These are phyloP conservation scores for Thyridium curvatum DNA, from an alignment of 2,329 filamentous ascomycete species.

Conservation along the genomic window DNA sequence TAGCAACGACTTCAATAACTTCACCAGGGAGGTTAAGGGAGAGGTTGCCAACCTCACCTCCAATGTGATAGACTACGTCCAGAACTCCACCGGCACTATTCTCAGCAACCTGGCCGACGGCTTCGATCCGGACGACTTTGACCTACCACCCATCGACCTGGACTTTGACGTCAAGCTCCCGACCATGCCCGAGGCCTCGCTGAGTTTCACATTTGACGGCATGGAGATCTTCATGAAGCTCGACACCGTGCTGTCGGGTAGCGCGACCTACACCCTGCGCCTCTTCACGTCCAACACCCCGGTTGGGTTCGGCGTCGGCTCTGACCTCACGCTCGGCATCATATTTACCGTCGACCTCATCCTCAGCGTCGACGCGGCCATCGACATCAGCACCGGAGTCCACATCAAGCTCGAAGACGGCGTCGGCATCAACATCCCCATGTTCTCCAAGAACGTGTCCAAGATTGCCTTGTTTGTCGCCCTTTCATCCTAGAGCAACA, in stretches of 20 bases:
- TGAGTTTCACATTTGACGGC: slow-evolving; percentile 42
- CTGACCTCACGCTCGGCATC: slow-evolving; percentile 35
- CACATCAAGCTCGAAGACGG: slow-evolving; percentile 49
- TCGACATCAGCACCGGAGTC: slow-evolving; percentile 47
- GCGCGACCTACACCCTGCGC: slow-evolving; percentile 39
- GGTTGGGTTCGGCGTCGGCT: slow-evolving; percentile 31
- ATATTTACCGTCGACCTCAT: slow-evolving; percentile 46
- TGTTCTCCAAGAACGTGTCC: slow-evolving; percentile 44
- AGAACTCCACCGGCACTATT: slow-evolving; percentile 22
- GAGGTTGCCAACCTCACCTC: slow-evolving; percentile 19
- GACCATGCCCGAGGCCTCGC: slow-evolving; percentile 31
- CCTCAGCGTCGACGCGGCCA: slow-evolving; percentile 34
- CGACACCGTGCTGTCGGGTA: slow-evolving; percentile 32
- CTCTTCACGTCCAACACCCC: slow-evolving; percentile 39
- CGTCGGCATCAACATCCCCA: slow-evolving; percentile 36
- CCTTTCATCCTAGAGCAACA: neutral
- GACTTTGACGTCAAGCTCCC: slow-evolving; percentile 36
- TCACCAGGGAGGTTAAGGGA: neutral
- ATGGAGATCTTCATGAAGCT: slow-evolving; percentile 46
- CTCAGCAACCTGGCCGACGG: slow-evolving; percentile 17
- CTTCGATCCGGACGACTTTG: slow-evolving; percentile 4
- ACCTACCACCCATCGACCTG: slow-evolving; percentile 19
- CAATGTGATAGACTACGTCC: slow-evolving; percentile 25
- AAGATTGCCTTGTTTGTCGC: slow-evolving; percentile 42
- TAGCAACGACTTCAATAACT: neutral